Evolutionary conservation across 352 stramenopile species (phyloP), one percentile per base, ranked within the genome.

Genomic region (Vaucheria bursata): DNA sequence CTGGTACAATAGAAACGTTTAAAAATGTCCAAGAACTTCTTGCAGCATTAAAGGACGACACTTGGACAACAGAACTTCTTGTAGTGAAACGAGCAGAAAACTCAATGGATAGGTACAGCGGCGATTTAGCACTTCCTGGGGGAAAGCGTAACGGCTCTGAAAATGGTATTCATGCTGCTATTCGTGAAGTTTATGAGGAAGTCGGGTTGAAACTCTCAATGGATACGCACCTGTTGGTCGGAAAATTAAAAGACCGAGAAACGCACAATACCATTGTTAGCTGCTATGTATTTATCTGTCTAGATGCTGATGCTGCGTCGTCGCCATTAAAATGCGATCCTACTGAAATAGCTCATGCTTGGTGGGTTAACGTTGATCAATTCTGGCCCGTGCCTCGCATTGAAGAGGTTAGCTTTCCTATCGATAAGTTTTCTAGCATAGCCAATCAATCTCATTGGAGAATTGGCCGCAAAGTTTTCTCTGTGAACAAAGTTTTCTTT

Each of bases 191-290:
- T 59, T 59, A 74, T 68, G 70, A 4, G 25, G 31, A 39, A 18
- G 65, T 65, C 25, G 25, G 65, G 12, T 18, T 39, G 25, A 12
- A 18, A 12, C 12, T 39, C 25, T 39, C 65, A 12, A 35, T 35
- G 65, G 12, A 35, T 35, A 71, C 25, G 65, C 65, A 71, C 45
- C 45, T 71, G 25, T n/a, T 71, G 25, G 12, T 71, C 25, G 45
- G 65, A 12, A 59, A 59, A 25, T 25, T 71, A 35, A 12, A n/a
- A 12, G 65, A 71, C 25, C 45, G 65, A 12, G 45, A 65, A 12
- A n/a, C 12, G 12, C 12, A 59, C 12, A 59, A 59, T 25, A 12
- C 45, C 12, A 12, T 59, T 25, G 45, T 59, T 25, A 59, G 12
- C 12, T 59, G 45, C 45, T 59, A 59, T 25, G 45, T 59, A 12